Conservation (phyloP, 352 stramenopile genomes). For the Stephanocyclus meneghinianus region DNA sequence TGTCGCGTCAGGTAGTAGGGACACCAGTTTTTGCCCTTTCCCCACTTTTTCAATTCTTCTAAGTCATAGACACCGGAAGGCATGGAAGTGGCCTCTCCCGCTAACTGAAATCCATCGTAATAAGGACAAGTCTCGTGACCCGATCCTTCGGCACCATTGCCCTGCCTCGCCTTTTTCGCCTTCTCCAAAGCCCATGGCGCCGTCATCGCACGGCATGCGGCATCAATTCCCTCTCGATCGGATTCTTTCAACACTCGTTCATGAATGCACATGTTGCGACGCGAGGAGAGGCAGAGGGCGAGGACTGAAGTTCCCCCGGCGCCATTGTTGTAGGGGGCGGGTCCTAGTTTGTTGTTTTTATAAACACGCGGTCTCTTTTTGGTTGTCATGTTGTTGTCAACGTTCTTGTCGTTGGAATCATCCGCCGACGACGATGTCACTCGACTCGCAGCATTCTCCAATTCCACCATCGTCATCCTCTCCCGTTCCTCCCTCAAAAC, state of each 20-base stretch:
- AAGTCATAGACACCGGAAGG: conserved; percentile 94
- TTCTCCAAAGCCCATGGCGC: conserved; percentile 94
- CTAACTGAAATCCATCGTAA: conserved; percentile 81
- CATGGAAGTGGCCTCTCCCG: conserved; percentile 89
- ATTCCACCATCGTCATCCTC: neutral
- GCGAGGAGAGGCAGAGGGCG: conserved; percentile 83
- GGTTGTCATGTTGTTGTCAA: neutral
- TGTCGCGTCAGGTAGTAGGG: conserved; percentile 98
- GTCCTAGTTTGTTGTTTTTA: conserved; percentile 59
- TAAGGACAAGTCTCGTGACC: conserved; percentile 76
- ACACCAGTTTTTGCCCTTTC: conserved; percentile 90
- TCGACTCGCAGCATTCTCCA: conserved; percentile 3
- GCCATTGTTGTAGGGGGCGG: conserved; percentile 53
- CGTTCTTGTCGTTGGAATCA: neutral
- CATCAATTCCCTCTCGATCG: conserved; percentile 95
- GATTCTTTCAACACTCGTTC: conserved; percentile 92
- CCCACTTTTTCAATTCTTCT: conserved; percentile 93
- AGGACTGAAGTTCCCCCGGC: conserved; percentile 78
- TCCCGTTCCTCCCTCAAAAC: conserved; percentile 54
- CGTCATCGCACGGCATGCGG: conserved; percentile 95
- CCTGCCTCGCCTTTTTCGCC: conserved; percentile 57
- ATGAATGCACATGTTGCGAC: conserved; percentile 98
- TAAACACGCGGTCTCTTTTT: conserved; percentile 53
- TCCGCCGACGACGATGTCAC: neutral
- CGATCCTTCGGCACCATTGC: conserved; percentile 53